Evolutionary conservation across 176 grass and related monocot genomes (phyloP), one percentile per base, ranked within the genome.

Genomic region (Avena sativa): DNA sequence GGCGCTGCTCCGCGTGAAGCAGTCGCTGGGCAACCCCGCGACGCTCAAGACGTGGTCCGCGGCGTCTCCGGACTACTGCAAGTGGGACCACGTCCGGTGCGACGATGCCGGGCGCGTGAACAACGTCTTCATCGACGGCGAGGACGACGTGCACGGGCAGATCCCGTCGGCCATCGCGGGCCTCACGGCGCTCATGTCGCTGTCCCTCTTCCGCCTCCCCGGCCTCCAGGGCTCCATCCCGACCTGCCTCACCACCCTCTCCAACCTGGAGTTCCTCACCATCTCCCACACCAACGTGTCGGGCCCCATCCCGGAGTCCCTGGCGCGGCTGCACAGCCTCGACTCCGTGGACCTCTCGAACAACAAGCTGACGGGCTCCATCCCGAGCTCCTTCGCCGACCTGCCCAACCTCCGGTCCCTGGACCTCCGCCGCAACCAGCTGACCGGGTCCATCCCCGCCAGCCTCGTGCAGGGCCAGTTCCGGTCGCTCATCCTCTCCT

Each of bases 11-110:
- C 83, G 48, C 9, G 81, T 97, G 76, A 95, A 97, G 88, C 64
- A 88, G 57, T 52, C 91, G 38, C 82, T 94, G n/a, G 85, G 87
- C 55, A 92, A 88, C 87, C 92, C 92, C 1, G 12, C 36, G 11
- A 86, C 82, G 59, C 81, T 97, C 66, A 89, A 84, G 58, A 76
- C 92, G 68, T 97, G 89, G 92, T 34, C 50, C 1, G 4, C 87
- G 0, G 15, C 87, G 4, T 81, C 69, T 20, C 14, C 64, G 17
- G 30, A 93, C 79, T 90, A 85, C 85, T 97, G 95, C 88, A 4
- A 11, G 66, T 97, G 95, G 95, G 87, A 90, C 46, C 85, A 91
- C 87, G 36, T 97, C 21, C 85, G 86, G 16, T 97, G 95, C 82
- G 36, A 86, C 84, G 84, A 89, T 46, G 57, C 72, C 17, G 91